Percentiles rank a stretch among this genome's conserved stretches.
These are phyloP conservation scores for Selaginella tamariscina DNA, from an alignment of 75 land plant genomes.

Conservation along the genomic window DNA sequence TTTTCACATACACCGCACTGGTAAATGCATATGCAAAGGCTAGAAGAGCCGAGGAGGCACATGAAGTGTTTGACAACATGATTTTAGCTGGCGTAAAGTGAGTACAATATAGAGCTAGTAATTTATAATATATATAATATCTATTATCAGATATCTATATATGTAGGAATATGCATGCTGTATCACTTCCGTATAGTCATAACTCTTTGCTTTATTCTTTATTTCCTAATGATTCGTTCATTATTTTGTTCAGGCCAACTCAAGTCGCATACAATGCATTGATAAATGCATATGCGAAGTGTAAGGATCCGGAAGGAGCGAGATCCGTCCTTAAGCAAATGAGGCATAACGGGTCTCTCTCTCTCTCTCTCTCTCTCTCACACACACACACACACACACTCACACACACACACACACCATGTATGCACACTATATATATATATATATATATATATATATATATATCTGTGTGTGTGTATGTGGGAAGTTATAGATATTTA, in stretches of 20 bases:
- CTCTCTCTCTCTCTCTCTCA: too few relatives aligned
- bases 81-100: conserved; percentile 84
- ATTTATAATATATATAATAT: background rate
- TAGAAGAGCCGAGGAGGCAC: conserved; percentile 69
- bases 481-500: too few relatives aligned
- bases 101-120: background rate
- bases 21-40: conserved; percentile 87
- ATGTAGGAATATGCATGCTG: too few relatives aligned
- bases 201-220: too few relatives aligned
- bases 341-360: conserved; percentile 57
- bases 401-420: too few relatives aligned
- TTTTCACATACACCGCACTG: conserved; percentile 69
- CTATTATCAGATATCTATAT: too few relatives aligned
- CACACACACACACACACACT: too few relatives aligned
- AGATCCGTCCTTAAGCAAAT: conserved; percentile 65
- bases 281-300: conserved; percentile 90
- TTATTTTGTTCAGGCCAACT: conserved; percentile 53
- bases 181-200: too few relatives aligned
- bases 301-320: conserved; percentile 81
- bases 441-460: too few relatives aligned
- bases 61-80: conserved; percentile 82
- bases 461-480: too few relatives aligned
- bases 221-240: too few relatives aligned
- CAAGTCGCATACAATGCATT: conserved; percentile 75
- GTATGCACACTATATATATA: too few relatives aligned